Base-by-base conservation (phyloP, 805 yeast species). In the Scheffersomyces ergatensis region DNA sequence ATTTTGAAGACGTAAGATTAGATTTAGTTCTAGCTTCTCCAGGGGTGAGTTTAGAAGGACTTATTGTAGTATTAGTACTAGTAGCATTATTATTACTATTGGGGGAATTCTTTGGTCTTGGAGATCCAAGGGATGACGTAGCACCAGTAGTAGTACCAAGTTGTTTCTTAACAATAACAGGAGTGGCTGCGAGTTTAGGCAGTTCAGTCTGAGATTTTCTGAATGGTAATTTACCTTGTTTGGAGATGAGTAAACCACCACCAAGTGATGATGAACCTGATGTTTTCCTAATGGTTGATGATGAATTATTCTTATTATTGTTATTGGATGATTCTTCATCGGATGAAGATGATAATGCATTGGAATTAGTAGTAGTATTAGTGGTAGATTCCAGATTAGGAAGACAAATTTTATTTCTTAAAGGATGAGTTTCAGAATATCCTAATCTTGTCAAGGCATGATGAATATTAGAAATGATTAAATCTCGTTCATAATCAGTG, bases 371-470 rank as follows among this genome's bases (percentile, higher is more conserved):
- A 33, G 35, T 12, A 20, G 8, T 26, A 26, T 6, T 11, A 23
- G 7, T 23, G 11, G 25, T 23, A 8, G 25, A 23, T 23, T 32
- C 23, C 12, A 24, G 14, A 5, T 46, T 43, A 19, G 46, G 41
- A 2, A 49, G 54, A 27, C 40, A 37, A 17, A 70, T 55, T 42
- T 63, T 65, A 40, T 52, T 62, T 30, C 76, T 50, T 37, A 69
- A 53, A 5, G 76, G 74, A 45, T 70, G 74, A 8, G 74, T 65
- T 30, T 64, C 72, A 54, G 63, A 65, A 42, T 54, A 70, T 17
- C 74, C 76, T 32, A 67, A 49, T 32, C 76, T 46, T 18, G 70
- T 67, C 45, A 70, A 59, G 5, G 74, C 72, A 34, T 59, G 55
- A 45, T 65, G 55, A 38, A 62, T 54, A 47, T 67, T 69, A 33